These are phyloP conservation scores for Fusarium solani-melongenae DNA, from an alignment of 2,329 filamentous ascomycete genomes.

Conservation along the genomic window DNA sequence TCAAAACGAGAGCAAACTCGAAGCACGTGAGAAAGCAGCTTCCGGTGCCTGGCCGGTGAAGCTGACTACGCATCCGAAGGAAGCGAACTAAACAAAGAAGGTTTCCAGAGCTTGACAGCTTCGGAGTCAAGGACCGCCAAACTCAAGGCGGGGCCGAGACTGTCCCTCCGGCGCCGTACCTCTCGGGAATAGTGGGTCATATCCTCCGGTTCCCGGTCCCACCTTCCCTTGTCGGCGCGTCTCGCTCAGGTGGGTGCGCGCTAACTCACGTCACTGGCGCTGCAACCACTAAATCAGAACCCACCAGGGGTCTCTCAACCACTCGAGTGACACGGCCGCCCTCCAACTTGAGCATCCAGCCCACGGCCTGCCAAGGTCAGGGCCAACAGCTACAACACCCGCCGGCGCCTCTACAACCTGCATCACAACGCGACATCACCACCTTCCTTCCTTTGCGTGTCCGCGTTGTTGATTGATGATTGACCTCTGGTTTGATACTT, in stretches of 20 bases:
- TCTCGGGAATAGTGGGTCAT: slow-evolving; percentile 18
- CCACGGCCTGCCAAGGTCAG: neutral
- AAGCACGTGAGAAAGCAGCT: slow-evolving; percentile 23
- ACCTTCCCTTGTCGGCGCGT: slow-evolving; percentile 4
- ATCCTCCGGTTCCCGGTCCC: slow-evolving; percentile 11
- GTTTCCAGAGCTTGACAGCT: neutral
- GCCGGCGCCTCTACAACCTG: slow-evolving; percentile 8
- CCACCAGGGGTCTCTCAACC: slow-evolving; percentile 29
- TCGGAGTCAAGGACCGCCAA: slow-evolving; percentile 7
- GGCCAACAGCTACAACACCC: slow-evolving; percentile 12
- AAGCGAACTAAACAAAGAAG: neutral
- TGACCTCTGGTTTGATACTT: slow-evolving; percentile 5
- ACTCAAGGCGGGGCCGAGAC: slow-evolving; percentile 24
- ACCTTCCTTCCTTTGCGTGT: neutral
- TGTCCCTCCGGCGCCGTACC: neutral
- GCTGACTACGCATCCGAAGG: neutral
- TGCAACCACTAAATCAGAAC: slow-evolving; percentile 28
- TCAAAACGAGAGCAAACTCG: slow-evolving; percentile 12
- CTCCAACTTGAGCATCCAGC: slow-evolving; percentile 25
- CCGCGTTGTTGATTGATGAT: neutral
- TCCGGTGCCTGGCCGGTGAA: neutral
- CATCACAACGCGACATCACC: slow-evolving; percentile 24
- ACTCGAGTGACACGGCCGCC: slow-evolving; percentile 35
- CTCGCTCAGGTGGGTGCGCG: slow-evolving; percentile 7
- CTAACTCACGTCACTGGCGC: slow-evolving; percentile 32